Conservation (phyloP, 192 early-diverging fungal species). For the Rhizoclosmatium globosum region DNA sequence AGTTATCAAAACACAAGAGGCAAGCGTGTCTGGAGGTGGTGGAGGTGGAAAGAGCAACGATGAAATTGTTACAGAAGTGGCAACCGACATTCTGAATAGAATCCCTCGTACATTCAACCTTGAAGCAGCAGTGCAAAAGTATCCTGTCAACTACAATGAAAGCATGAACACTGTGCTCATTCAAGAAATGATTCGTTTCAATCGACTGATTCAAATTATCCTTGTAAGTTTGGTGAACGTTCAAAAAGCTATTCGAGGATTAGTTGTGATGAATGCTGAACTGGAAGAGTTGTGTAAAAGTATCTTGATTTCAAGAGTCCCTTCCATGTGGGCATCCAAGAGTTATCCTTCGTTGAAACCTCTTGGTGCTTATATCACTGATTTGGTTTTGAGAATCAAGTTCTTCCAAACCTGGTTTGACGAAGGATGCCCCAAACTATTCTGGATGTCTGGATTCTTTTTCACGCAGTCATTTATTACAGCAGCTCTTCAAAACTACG, state of each 20-base stretch:
- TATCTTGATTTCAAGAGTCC: constrained; percentile 61
- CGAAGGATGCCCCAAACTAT: constrained; percentile 59
- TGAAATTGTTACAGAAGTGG: constrained; percentile 66
- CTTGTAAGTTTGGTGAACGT: constrained; percentile 65
- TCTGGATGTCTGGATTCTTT: constrained; percentile 75
- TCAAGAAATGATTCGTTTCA: constrained; percentile 75
- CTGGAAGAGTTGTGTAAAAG: constrained; percentile 71
- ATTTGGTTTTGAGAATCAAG: constrained; percentile 60
- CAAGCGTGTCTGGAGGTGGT: constrained; percentile 36
- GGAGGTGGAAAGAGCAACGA: constrained; percentile 63
- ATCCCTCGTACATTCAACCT: constrained; percentile 60
- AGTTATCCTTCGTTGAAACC: constrained; percentile 71
- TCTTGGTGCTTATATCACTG: constrained; percentile 62
- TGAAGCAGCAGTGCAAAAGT: constrained; percentile 57
- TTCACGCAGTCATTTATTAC: constrained; percentile 77
- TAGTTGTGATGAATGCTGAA: constrained; percentile 70
- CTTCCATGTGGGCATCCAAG: constrained; percentile 68
- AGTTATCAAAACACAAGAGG: constrained; percentile 64
- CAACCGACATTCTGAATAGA: constrained; percentile 60
- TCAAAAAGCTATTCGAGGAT: constrained; percentile 69
- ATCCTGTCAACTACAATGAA: constrained; percentile 69
- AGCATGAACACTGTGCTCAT: constrained; percentile 74
- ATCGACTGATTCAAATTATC: constrained; percentile 64
- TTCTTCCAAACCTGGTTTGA: constrained; percentile 71
- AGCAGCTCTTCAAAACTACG: constrained; percentile 70